A percentile compares a stretch with the other conserved stretches of the same genome.
Evolutionary conservation across 176 grass and related monocot species (phyloP).

Genomic region (Triticum urartu): DNA sequence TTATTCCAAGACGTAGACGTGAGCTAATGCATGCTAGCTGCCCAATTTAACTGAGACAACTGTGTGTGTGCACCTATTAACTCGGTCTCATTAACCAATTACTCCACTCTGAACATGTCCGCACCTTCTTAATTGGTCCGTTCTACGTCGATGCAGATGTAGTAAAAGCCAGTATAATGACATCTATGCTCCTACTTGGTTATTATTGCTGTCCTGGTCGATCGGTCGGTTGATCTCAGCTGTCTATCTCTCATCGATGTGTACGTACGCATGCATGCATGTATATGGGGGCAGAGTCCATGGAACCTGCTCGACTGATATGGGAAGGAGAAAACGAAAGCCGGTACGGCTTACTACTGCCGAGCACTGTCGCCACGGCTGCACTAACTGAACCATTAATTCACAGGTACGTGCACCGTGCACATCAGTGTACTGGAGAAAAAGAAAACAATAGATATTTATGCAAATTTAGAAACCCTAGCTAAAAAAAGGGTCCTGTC

Average conservation of each 20-base stretch:
- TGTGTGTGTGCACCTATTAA: not conserved
- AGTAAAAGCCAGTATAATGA: not conserved
- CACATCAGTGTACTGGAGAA: not conserved
- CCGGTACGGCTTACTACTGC: not conserved
- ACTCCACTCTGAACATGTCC: not conserved
- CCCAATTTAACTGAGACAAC: not conserved
- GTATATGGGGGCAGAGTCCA: not conserved
- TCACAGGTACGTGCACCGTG: not conserved
- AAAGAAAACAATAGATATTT: not conserved
- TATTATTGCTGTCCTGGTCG: not conserved
- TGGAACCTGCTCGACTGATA: not conserved
- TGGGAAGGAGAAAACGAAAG: not conserved
- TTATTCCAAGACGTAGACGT: not conserved
- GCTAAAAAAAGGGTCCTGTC: not conserved
- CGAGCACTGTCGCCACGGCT: not conserved
- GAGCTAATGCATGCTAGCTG: not conserved
- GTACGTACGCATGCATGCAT: not conserved
- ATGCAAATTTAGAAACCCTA: no score
- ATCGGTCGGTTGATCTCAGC: not conserved
- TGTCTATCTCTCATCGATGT: conserved; percentile 5
- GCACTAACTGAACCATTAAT: not conserved
- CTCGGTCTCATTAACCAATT: not conserved
- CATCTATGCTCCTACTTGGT: not conserved
- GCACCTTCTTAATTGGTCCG: not conserved
- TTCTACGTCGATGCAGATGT: not conserved